phyloP scores from a whole-genome alignment of 192 early-diverging fungal genomes.

The Coemansia sp. region DNA sequence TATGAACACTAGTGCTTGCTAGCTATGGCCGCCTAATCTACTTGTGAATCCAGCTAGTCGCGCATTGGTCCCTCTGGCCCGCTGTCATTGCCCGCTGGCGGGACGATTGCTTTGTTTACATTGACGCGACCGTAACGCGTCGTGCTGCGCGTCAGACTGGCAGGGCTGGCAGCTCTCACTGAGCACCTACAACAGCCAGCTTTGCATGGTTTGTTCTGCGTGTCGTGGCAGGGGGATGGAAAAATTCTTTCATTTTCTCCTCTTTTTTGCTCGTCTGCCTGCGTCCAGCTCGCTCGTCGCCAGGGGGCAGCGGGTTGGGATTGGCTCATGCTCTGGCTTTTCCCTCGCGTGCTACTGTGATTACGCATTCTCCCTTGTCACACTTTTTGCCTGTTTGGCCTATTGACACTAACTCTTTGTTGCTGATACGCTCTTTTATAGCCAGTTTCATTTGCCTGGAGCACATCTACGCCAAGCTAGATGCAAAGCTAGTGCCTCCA shows the following conservation, averaged over 20 bases:
- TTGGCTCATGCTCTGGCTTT: conserved; percentile 13
- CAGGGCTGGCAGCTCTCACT: neutral
- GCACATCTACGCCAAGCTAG: neutral
- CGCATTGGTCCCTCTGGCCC: neutral
- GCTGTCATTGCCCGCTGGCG: neutral
- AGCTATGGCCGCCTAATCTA: neutral
- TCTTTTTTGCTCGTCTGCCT: conserved; percentile 8
- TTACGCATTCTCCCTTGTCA: conserved; percentile 2
- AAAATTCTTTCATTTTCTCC: conserved; percentile 5
- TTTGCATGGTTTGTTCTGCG: neutral
- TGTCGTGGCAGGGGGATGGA: neutral
- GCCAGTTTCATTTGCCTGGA: neutral
- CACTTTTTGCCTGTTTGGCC: too few relatives aligned
- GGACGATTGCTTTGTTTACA: conserved; percentile 2
- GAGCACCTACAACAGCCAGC: neutral
- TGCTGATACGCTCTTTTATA: conserved; percentile 1
- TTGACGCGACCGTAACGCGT: conserved; percentile 15
- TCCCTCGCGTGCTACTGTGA: conserved; percentile 8
- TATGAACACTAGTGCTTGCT: neutral
- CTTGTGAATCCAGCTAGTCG: neutral
- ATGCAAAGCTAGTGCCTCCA: conserved; percentile 13
- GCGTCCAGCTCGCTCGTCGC: conserved; percentile 14
- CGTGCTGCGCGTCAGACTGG: neutral
- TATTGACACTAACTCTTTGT: neutral
- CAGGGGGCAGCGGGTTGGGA: conserved; percentile 8